Evolutionary conservation across 2,329 filamentous ascomycete genomes (phyloP).

Genomic region (Periconia macrospinosa): DNA sequence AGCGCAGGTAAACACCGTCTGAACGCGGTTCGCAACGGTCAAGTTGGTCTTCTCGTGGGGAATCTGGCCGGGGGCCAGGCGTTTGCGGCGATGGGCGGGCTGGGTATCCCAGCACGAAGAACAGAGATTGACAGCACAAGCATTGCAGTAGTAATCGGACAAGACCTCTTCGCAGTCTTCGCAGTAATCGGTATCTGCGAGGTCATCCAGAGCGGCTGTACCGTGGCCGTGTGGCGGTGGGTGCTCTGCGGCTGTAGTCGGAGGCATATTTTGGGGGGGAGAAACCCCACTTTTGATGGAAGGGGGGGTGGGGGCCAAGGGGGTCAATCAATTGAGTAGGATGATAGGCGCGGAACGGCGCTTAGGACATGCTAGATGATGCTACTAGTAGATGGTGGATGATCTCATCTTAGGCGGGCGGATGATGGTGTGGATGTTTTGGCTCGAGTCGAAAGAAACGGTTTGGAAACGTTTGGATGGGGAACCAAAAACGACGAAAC

Average conservation of each 20-base stretch:
- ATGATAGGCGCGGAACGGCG: too few species aligned
- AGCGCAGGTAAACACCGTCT: conserved; percentile 8
- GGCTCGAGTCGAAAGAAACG: too few species aligned
- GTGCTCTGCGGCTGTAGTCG: background rate
- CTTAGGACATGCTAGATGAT: too few species aligned
- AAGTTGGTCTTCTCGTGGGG: conserved; percentile 14
- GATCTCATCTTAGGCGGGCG: too few species aligned
- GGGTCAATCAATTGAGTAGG: too few species aligned
- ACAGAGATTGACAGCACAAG: conserved; percentile 8
- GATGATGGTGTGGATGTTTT: too few species aligned
- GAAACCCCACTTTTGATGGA: background rate
- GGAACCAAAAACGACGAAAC: too few species aligned
- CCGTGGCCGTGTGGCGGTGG: background rate
- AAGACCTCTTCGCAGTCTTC: conserved; percentile 11
- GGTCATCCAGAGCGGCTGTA: conserved; percentile 3
- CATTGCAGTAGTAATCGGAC: conserved; percentile 12
- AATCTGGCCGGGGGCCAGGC: conserved; percentile 9
- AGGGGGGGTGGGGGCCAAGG: too few species aligned
- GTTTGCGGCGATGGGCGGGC: conserved; percentile 8
- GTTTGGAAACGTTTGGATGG: too few species aligned
- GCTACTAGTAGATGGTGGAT: too few species aligned
- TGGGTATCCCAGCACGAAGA: conserved; percentile 11
- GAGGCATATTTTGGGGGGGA: background rate
- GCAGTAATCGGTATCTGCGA: conserved; percentile 9
- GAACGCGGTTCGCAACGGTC: conserved; percentile 4